phyloP scores from a whole-genome alignment of 2,329 filamentous ascomycete genomes.

The Pyricularia grisea region DNA sequence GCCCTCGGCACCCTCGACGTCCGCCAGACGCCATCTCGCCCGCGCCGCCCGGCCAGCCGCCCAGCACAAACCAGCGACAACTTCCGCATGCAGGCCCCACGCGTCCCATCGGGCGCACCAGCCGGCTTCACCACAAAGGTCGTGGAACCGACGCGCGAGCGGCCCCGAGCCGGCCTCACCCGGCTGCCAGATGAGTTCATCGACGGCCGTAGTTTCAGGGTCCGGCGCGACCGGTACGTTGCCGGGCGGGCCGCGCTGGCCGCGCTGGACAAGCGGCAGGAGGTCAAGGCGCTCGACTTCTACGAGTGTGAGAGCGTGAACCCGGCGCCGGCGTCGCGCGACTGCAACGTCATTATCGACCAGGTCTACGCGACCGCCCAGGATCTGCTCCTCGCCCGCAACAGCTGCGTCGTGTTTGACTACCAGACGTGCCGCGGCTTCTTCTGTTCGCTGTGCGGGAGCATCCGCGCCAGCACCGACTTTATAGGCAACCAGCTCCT shows the following conservation, averaged over 20 bases:
- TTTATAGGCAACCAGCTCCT: constrained; percentile 25
- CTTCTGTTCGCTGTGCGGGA: constrained; percentile 26
- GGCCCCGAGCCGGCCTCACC: constrained; percentile 14
- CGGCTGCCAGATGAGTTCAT: constrained; percentile 14
- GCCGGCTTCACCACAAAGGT: constrained; percentile 13
- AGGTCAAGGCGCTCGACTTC: constrained; percentile 16
- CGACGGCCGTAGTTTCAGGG: constrained; percentile 8
- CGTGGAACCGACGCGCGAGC: constrained; percentile 12
- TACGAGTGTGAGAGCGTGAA: constrained; percentile 23
- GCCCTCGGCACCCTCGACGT: constrained; percentile 13
- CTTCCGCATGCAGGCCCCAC: constrained; percentile 10
- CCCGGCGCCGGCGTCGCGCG: constrained; percentile 16
- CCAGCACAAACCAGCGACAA: constrained; percentile 8
- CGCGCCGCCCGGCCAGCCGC: constrained; percentile 8
- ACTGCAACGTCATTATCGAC: constrained; percentile 22
- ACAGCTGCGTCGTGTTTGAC: constrained; percentile 23
- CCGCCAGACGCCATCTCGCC: constrained; percentile 6
- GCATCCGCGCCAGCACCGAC: constrained; percentile 20
- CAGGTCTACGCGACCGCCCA: constrained; percentile 18
- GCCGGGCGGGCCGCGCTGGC: constrained; percentile 6
- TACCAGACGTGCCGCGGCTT: constrained; percentile 25
- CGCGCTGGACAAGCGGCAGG: constrained; percentile 12
- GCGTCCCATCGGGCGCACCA: constrained; percentile 10
- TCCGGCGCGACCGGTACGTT: constrained; percentile 10
- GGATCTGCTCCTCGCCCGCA: constrained; percentile 18